A percentile compares a stretch with the other conserved stretches of the same genome.
Evolutionary conservation across 2,329 filamentous ascomycete genomes (phyloP).

Genomic region (Catunica adiposa): DNA sequence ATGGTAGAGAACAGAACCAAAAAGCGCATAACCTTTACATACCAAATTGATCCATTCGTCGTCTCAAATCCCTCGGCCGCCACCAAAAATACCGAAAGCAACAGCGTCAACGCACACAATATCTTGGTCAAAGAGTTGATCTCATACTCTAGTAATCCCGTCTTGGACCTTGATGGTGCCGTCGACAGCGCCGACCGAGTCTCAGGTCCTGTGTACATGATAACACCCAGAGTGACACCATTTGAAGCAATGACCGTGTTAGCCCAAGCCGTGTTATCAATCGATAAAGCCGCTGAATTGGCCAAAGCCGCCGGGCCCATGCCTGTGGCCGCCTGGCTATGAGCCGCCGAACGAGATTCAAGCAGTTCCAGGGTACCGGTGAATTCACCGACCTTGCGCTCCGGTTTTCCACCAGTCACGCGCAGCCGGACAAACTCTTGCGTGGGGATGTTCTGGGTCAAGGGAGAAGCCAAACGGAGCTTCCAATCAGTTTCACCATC

Average conservation of each 20-base stretch:
- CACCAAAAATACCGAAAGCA: constrained; percentile 74
- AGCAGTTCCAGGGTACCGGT: constrained; percentile 70
- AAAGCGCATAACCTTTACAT: constrained; percentile 96
- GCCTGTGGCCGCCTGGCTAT: constrained; percentile 19
- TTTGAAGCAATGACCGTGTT: constrained; percentile 95
- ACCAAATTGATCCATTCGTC: constrained; percentile 58
- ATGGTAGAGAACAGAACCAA: constrained; percentile 98
- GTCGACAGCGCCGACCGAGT: constrained; percentile 90
- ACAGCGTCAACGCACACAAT: constrained; percentile 71
- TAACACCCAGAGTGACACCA: constrained; percentile 70
- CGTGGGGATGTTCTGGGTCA: constrained; percentile 63
- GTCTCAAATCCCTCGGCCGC: constrained; percentile 67
- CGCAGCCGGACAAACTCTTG: constrained; percentile 53
- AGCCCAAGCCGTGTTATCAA: constrained; percentile 97
- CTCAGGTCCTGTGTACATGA: constrained; percentile 88
- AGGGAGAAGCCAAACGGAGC: constrained; percentile 65
- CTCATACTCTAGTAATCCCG: constrained; percentile 81
- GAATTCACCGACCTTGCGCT: constrained; percentile 90
- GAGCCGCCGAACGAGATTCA: constrained; percentile 34
- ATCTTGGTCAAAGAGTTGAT: constrained; percentile 98
- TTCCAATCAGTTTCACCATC: constrained; percentile 99
- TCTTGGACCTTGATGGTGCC: constrained; percentile 80
- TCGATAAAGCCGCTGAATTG: constrained; percentile 59
- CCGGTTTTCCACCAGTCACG: constrained; percentile 75
- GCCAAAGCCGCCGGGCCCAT: constrained; percentile 17